phyloP scores from a whole-genome alignment of 371 early-diverging fungal species.

The Umbelopsis sp. region DNA sequence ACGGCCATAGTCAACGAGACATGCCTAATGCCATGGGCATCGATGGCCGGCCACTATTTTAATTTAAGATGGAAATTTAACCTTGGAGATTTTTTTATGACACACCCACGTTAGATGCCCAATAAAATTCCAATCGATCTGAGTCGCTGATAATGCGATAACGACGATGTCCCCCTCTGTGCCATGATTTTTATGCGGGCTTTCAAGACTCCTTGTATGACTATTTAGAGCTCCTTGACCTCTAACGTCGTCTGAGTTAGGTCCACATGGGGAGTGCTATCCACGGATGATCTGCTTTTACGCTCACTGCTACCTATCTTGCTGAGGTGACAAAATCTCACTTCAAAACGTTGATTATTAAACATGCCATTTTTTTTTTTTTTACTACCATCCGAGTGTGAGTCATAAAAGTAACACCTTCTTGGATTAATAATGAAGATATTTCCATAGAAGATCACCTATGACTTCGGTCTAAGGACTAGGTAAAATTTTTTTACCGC shows the following conservation, averaged over 20 bases:
- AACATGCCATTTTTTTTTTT: too few species aligned
- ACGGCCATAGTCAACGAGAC: too few species aligned
- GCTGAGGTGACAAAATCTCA: too few species aligned
- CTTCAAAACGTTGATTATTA: too few species aligned
- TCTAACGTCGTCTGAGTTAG: neutral
- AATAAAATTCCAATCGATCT: conserved; percentile 9
- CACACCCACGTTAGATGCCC: neutral
- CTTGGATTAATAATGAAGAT: too few species aligned
- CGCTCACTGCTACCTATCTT: too few species aligned
- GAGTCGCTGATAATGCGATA: conserved; percentile 19
- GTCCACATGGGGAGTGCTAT: neutral
- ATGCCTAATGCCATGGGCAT: too few species aligned
- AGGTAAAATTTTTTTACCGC: too few species aligned
- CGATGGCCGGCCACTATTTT: too few species aligned
- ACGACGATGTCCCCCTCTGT: neutral
- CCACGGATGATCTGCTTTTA: too few species aligned
- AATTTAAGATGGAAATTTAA: neutral
- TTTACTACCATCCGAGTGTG: neutral
- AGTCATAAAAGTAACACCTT: neutral
- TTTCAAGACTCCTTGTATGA: neutral
- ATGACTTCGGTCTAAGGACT: too few species aligned
- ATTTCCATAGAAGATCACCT: too few species aligned
- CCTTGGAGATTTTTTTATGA: neutral
- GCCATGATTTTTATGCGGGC: neutral
- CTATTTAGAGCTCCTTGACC: neutral